Conservation (phyloP, 441 rosid species). For the Euphorbia celastroides region DNA sequence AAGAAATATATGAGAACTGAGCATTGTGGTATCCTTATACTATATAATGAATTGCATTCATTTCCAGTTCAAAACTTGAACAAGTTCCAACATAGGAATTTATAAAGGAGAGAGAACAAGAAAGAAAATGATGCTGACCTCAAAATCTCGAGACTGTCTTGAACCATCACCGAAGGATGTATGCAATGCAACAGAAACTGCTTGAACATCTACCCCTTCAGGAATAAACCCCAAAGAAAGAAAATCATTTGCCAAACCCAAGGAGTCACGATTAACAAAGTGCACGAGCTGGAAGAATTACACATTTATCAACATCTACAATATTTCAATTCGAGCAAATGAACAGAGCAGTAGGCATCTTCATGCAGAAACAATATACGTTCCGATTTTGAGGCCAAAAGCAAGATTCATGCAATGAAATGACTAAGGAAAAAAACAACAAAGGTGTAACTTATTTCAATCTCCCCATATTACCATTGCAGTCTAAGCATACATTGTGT, state of each 20-base stretch:
- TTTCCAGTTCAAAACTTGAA: background rate
- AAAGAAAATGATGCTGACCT: conserved; percentile 41
- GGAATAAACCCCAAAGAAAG: conserved; percentile 99
- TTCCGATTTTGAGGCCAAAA: background rate
- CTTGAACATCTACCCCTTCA: conserved; percentile 71
- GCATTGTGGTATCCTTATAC: background rate
- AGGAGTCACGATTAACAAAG: conserved; percentile 97
- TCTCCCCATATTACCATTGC: background rate
- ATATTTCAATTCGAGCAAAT: conserved; percentile 12
- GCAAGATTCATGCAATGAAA: background rate
- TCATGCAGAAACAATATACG: background rate
- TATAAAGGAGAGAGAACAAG: background rate
- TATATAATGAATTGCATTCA: background rate
- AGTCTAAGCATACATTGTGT: background rate
- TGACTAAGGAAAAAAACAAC: conserved; percentile 3
- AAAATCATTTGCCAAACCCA: conserved; percentile 98
- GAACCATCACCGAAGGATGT: conserved; percentile 70
- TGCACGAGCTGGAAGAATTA: conserved; percentile 87
- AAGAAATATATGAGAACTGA: conserved; percentile 1
- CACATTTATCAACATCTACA: conserved; percentile 34
- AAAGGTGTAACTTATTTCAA: background rate
- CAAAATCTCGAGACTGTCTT: conserved; percentile 85
- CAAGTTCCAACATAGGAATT: background rate
- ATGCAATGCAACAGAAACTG: conserved; percentile 79
- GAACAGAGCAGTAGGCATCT: conserved; percentile 9